Evolutionary conservation across 345 rosid species (phyloP), one percentile per base, ranked within the genome.

Genomic region (Hibiscus mutabilis): DNA sequence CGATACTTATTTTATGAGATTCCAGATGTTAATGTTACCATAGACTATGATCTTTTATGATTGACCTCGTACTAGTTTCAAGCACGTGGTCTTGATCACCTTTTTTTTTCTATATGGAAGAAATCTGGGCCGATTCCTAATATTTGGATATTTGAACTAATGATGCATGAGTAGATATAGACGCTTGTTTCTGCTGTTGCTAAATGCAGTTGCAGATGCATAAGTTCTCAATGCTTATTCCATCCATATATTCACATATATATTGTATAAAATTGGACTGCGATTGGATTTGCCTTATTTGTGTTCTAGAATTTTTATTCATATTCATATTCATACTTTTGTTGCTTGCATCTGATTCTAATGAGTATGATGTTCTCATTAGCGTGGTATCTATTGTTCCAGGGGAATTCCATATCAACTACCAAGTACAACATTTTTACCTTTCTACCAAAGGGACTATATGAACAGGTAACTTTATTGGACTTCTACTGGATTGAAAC

Each of bases 381-480:
- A 24, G 22, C 3, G 0, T 70, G 55, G 46, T 69, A 51, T 62
- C 58, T 71, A 70, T 35, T 74, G 27, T 80, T 80, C 70, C 89
- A 93, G 97, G 97, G 96, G 46, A 93, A 93, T 84, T 86, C 97
- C 8, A 79, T 92, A 77, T 87, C 99, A 13, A 96, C 99, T 42
- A 96, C 99, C 19, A 96, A 96, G 89, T 92, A 96, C 86, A 96
- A 92, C 83, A 81, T 96, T 84, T 61, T 96, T 44, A 89, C 99
- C 2, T 96, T 96, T 86, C 74, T 96, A 14, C 99, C 99, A 0
- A 96, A 96, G 81, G 99, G 99, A 69, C 72, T 96, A 80, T 96
- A 91, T 81, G 99, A 96, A 84, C 99, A 96, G 99, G 99, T 96
- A 87, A 81, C 53, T 33, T 72, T 27, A 19, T 64, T 40, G 59